Base-by-base conservation (phyloP, 140 eudicot genomes). In the Ambrosia hybrid region DNA sequence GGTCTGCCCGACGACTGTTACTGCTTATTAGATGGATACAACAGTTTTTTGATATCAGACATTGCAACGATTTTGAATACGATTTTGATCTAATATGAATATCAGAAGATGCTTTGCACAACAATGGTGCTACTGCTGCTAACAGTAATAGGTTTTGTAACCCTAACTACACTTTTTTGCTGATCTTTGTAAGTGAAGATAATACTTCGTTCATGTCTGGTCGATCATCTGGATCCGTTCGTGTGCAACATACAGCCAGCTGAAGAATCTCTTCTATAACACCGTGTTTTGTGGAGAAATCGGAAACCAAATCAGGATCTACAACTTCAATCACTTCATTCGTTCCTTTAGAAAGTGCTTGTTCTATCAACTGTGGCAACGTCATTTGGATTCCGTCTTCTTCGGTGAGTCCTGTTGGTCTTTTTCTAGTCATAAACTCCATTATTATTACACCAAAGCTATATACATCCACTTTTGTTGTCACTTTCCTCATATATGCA, bases 371-470 rank as follows among this genome's bases (percentile, higher is more conserved):
- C 11, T 85, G 83, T 56, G 85, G 85, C 75, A 92, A 77, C 2
- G 96, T 92, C 10, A 48, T 11, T 1, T 21, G 30, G 30, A 21
- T 21, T 21, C 30, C 30, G 51, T 84, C 88, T 30, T 83, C 86
- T 61, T 72, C 82, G 10, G 76, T 62, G 13, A 83, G 79, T 49
- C 86, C 83, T 12, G 98, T 92, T 34, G 98, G 96, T 79, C 96
- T 76, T 70, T 75, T 79, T 70, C 79, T 81, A 9, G 98, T 87
- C 15, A 92, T 64, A 3, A 92, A 51, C 79, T 92, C 95, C 98
- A 92, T 92, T 70, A 87, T 73, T 70, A 92, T 63, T 16, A 89
- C 68, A 11, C 98, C 96, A 26, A 87, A 92, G 89, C 96, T 89
- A 81, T 80, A 92, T 16, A 89, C 89, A 5, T 92, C 96, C 5